Evolutionary conservation across 306 rosid species (phyloP).

Genomic region (Lotus japonicus): DNA sequence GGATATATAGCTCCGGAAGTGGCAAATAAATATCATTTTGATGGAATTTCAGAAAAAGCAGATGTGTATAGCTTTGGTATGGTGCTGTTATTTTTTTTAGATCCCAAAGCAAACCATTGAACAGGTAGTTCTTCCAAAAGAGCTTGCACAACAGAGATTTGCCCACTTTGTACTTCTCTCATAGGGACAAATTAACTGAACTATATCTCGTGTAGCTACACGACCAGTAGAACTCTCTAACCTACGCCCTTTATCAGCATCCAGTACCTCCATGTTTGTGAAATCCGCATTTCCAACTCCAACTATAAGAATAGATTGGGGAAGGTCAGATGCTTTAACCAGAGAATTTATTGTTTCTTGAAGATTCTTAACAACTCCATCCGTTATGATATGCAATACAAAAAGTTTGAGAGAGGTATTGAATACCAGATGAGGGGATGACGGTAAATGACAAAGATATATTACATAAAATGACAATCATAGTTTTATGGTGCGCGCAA

Average conservation of each 20-base stretch:
- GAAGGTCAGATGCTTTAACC: constrained; percentile 85
- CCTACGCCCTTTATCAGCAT: constrained; percentile 65
- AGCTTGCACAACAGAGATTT: constrained; percentile 54
- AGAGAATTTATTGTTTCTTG: constrained; percentile 79
- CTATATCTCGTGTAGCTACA: constrained; percentile 67
- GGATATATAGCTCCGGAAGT: too few species aligned
- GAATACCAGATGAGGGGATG: too few species aligned
- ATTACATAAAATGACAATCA: too few species aligned
- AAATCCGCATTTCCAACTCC: constrained; percentile 87
- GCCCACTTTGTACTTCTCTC: constrained; percentile 68
- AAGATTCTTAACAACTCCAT: constrained; percentile 80
- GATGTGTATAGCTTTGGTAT: too few species aligned
- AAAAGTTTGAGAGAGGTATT: too few species aligned
- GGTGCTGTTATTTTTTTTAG: too few species aligned
- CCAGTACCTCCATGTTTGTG: constrained; percentile 83
- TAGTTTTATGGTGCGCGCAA: too few species aligned
- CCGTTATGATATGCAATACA: too few species aligned
- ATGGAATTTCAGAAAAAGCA: too few species aligned
- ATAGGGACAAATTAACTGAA: constrained; percentile 87
- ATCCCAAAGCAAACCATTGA: too few species aligned
- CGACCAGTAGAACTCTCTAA: constrained; percentile 65
- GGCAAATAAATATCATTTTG: too few species aligned
- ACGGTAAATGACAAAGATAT: too few species aligned
- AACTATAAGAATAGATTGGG: constrained; percentile 74
- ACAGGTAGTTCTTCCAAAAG: constrained; percentile 79